Evolutionary conservation across 805 yeast genomes (phyloP), one percentile per base, ranked within the genome.

Genomic region (Pichia paraexigua): DNA sequence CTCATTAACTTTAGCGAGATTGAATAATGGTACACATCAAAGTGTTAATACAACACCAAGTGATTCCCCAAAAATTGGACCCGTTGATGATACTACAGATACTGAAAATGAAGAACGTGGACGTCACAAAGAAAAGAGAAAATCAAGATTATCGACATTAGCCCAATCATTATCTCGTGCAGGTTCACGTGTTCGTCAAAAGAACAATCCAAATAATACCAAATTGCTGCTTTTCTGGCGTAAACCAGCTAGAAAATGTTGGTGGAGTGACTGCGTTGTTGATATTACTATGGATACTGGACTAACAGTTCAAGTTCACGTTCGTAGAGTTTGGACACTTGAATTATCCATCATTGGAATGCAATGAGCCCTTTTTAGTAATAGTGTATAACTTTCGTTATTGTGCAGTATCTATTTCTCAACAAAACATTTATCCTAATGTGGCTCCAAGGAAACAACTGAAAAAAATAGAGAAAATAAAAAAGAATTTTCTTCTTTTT

Each of bases 161-260:
- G 87, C 90, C 2, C 77, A 75, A 48, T 82, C 88, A 1, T 71
- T 80, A 35, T 73, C 80, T 13, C 64, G 70, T 50, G 63, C 67
- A 4, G 56, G 66, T 3, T 71, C 74, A 9, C 64, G 67, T 63
- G 63, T 61, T 55, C 58, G 69, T 58, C 60, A 67, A 52, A 62
- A 54, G 48, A 20, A 44, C 12, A 69, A 70, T 57, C 67, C 74
- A 24, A 69, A 67, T 54, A 70, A 69, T 15, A 69, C 71, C 5
- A 94, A 94, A 66, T 75, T 94, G 48, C 73, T 94, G 39, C 71
- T 94, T 48, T 94, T 94, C 64, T 94, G 99, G 98, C 78, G 96
- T 56, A 94, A 94, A 64, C 99, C 99, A 1, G 99, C 99, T 2
- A 78, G 98, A 63, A 94, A 94, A 65, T 94, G 99, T 71, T 94